Percentiles rank a stretch among this genome's conserved stretches.
phyloP scores from a whole-genome alignment of 2,329 filamentous ascomycete species.

The Colletotrichum sp. region DNA sequence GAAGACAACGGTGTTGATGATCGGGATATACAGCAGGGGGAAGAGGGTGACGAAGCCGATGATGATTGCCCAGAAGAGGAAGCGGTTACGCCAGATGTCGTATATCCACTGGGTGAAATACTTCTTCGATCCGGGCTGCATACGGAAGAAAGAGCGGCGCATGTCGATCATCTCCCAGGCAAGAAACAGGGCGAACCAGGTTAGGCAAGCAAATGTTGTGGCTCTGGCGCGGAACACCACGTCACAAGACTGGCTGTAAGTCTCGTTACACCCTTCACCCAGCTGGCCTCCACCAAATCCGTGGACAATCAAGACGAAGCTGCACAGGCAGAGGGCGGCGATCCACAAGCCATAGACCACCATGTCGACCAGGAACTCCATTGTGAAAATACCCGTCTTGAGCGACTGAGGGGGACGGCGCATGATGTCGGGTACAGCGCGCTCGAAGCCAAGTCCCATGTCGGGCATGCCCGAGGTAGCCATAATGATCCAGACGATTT shows the following conservation, averaged over 20 bases:
- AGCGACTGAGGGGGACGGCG: conserved; percentile 54
- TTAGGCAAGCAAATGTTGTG: conserved; percentile 69
- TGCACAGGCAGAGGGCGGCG: conserved; percentile 47
- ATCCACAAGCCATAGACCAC: conserved; percentile 66
- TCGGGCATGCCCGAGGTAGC: conserved; percentile 69
- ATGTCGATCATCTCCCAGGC: conserved; percentile 72
- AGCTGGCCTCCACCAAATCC: conserved; percentile 53
- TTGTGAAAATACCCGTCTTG: conserved; percentile 57
- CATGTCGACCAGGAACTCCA: conserved; percentile 63
- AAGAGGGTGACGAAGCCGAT: conserved; percentile 37
- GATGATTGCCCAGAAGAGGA: conserved; percentile 53
- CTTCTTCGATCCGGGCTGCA: conserved; percentile 60
- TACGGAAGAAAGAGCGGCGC: conserved; percentile 67
- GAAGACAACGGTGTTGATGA: conserved; percentile 53
- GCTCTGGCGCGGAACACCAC: conserved; percentile 67
- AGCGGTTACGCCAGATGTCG: conserved; percentile 57
- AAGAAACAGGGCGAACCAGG: conserved; percentile 70
- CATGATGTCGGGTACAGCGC: conserved; percentile 66
- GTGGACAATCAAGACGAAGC: conserved; percentile 10
- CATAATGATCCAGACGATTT: conserved; percentile 76
- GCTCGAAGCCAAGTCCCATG: conserved; percentile 71
- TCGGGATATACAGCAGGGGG: conserved; percentile 50
- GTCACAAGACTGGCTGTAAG: conserved; percentile 52
- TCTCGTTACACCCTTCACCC: conserved; percentile 57
- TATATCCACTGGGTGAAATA: conserved; percentile 63